Base-by-base conservation (phyloP, 2,329 filamentous ascomycete species). In the Aspergillus neoniger region DNA sequence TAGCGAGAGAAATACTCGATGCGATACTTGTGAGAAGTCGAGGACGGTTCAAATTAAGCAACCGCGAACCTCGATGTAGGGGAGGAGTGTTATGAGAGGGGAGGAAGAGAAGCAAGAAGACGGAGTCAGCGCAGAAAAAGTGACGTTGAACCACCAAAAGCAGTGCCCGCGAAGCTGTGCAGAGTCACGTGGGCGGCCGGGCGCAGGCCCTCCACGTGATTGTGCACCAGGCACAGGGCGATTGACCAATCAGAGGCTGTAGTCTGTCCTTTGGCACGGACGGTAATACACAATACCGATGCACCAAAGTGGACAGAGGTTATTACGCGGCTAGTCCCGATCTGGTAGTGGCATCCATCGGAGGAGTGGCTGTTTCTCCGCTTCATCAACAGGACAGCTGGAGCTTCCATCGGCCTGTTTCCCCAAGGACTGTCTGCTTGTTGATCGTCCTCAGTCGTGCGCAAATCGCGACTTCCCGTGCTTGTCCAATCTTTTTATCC, bases 161-260 rank as follows among this genome's bases (percentile, higher is more conserved):
- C 60, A 65, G 57, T 65, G 61, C 63, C 30, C 59, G 61, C 59
- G 23, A 61, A 52, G 62, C 60, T 59, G 47, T 36, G 32, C 32
- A 14, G 14, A 6, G 38, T 68, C 69, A 71, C 67, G 63, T 72
- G 68, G 52, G 38, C 41, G 17, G 5, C 15, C 47, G 48, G 19
- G 43, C 54, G 30, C 41, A 38, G 49, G 50, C 59, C 53, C 51
- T 56, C 28, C 62, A 67, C 60, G 67, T 70, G 67, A 69, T 51
- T 10, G 4, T 10, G 25, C 5, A 30, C 41, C 59, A 66, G 63
- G 57, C 12, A 25, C 21, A 17, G 49, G 5, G 12, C 28, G 2
- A 0, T 4, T n/a, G 14, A 9, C 72, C 69, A 74, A 74, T 74
- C 63, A 71, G 50, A 60, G 58, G 19, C 50, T 72, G 72, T 69